Base-by-base conservation (phyloP, 129 eudicot genomes). In the Ambrosia trifida region DNA sequence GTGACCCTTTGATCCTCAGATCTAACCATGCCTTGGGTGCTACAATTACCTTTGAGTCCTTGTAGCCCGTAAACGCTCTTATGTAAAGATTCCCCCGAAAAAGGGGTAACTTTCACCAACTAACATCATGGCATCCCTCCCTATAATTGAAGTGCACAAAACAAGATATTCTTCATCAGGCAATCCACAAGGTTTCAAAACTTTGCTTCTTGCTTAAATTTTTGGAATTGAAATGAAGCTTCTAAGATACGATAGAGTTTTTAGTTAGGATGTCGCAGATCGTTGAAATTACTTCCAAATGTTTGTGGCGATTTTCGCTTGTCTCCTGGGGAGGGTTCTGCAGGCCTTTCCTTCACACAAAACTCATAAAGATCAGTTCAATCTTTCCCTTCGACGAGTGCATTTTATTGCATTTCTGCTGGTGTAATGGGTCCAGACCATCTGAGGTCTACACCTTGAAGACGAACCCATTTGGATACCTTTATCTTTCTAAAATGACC, bases 401-500 rank as follows among this genome's bases (percentile, higher is more conserved):
- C 95, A 18, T 88, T 83, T 0, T 88, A 88, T 61, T 88, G 87
- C 95, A 80, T 88, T 75, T 88, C 95, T 9, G 95, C 81, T 0
- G 88, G 90, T 8, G 95, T 88, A 50, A 88, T 85, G 0, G 90
- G 90, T 24, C 95, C 95, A 3, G 95, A 88, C 95, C 95, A 88
- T 75, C 95, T 78, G 18, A 88, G 84, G 78, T 88, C 90, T 28
- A 80, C 81, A 18, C 86, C 95, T 38, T 83, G 95, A 46, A 88
- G 84, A 35, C 4, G 41, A 36, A 36, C 7, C 41, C 41, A 36
- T 36, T 36, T 4, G 5, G 41, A 36, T 36, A 36, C 41, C 7
- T 36, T 36, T 36, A 4, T 4, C 41, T 36, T 36, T 36, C 41
- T 36, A 36, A 36, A 36, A 36, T 7, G 28, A 24, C 28, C 28